phyloP scores from a whole-genome alignment of 169 alveolate species.

The Neospora caninum region DNA sequence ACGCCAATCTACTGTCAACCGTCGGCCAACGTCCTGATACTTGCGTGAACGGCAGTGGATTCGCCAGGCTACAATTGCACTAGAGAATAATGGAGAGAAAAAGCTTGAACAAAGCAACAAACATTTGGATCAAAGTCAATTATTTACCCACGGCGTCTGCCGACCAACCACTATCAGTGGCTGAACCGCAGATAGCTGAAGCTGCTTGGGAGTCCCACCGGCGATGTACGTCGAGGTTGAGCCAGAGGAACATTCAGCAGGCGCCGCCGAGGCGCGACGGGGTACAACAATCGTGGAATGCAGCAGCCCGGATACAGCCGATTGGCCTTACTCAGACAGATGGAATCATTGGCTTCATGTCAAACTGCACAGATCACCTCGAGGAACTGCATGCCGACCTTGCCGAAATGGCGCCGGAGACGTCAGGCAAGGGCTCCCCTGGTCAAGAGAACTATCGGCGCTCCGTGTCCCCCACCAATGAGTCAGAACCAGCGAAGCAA shows the following conservation, averaged over 20 bases:
- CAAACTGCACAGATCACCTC: neutral
- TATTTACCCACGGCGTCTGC: neutral
- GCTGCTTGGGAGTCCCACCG: neutral
- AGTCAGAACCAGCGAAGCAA: neutral
- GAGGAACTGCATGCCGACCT: neutral
- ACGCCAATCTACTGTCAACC: too few species aligned
- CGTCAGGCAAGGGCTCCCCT: neutral
- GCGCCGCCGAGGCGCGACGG: neutral
- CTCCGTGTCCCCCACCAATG: neutral
- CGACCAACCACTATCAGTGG: neutral
- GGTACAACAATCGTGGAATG: neutral
- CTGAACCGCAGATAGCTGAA: neutral
- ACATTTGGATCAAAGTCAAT: neutral
- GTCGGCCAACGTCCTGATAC: too few species aligned
- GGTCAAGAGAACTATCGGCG: neutral
- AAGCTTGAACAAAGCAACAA: neutral
- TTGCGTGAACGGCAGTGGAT: too few species aligned
- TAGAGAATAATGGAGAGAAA: neutral
- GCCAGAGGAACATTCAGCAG: neutral
- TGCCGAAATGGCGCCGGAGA: neutral
- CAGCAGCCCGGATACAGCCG: constrained; percentile 28
- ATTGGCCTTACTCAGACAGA: neutral
- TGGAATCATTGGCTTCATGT: neutral
- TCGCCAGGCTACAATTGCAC: neutral
- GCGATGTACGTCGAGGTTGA: neutral